These are phyloP conservation scores for Fusarium proliferatum DNA, from an alignment of 2,329 filamentous ascomycete genomes.

Conservation along the genomic window DNA sequence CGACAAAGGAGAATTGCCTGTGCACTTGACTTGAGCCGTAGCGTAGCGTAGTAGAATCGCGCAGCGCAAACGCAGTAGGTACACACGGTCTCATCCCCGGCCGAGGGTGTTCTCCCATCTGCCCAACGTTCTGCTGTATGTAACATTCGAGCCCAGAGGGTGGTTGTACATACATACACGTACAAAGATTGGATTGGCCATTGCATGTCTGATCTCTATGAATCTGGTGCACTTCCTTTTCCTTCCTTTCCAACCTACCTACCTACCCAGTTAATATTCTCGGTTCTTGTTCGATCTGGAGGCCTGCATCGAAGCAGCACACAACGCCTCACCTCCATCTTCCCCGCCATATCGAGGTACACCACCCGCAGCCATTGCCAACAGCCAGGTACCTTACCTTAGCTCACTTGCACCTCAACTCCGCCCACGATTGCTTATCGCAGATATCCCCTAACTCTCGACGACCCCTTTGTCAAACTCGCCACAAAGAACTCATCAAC, in stretches of 20 bases:
- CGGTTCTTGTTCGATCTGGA: slow-evolving; percentile 32
- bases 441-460: slow-evolving; percentile 14
- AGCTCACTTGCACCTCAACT: slow-evolving; percentile 32
- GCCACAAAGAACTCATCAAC: slow-evolving; percentile 15
- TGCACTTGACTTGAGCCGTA: slow-evolving; percentile 17
- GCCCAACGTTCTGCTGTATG: slow-evolving; percentile 29
- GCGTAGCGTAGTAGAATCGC: not conserved
- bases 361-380: slow-evolving; percentile 35
- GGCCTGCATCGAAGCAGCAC: slow-evolving; percentile 31
- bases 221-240: slow-evolving; percentile 21
- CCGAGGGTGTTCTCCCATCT: slow-evolving; percentile 10
- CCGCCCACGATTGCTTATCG: slow-evolving; percentile 38
- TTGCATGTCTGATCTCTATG: slow-evolving; percentile 22
- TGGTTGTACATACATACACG: slow-evolving; percentile 23
- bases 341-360: slow-evolving; percentile 24
- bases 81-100: slow-evolving; percentile 10
- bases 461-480: slow-evolving; percentile 7
- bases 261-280: slow-evolving; percentile 4
- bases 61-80: not conserved
- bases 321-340: slow-evolving; percentile 40
- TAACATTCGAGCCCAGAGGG: slow-evolving; percentile 19
- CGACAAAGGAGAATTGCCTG: slow-evolving; percentile 41
- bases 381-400: slow-evolving; percentile 35
- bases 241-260: not conserved
- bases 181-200: slow-evolving; percentile 28